These are phyloP conservation scores for Penicillium sp. DNA, from an alignment of 2,329 filamentous ascomycete species.

Conservation along the genomic window DNA sequence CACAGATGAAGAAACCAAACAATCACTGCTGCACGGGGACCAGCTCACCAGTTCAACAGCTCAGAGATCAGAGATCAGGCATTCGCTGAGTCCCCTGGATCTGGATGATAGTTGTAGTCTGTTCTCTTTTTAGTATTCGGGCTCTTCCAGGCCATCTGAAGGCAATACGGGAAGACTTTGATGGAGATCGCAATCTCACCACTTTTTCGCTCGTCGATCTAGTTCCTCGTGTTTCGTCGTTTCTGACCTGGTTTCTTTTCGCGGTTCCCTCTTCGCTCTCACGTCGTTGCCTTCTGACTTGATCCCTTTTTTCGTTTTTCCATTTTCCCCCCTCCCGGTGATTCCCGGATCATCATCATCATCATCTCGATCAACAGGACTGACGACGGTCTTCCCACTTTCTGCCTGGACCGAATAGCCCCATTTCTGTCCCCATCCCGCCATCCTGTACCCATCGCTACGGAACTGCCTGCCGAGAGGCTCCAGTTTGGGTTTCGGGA, in stretches of 20 bases:
- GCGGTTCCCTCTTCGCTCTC: not conserved
- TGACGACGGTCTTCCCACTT: not conserved
- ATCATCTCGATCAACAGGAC: not conserved
- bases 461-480: not conserved
- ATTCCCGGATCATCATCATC: not conserved
- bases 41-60: not conserved
- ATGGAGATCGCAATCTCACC: constrained; percentile 29
- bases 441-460: not conserved
- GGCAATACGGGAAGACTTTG: constrained; percentile 28
- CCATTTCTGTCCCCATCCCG: too few relatives aligned
- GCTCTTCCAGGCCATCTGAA: not conserved
- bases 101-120: constrained; percentile 9
- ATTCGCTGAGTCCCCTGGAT: constrained; percentile 30
- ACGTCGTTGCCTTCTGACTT: not conserved
- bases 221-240: constrained; percentile 16
- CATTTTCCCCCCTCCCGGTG: not conserved
- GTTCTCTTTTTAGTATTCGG: too few relatives aligned
- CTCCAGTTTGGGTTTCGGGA: constrained; percentile 1
- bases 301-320: not conserved
- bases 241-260: constrained; percentile 1
- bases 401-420: not conserved
- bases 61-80: not conserved
- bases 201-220: constrained; percentile 28
- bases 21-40: not conserved
- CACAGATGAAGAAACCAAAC: not conserved